Percentiles rank a stretch among this genome's conserved stretches.
phyloP scores from a whole-genome alignment of 2,329 filamentous ascomycete species.

The Clonostachys byssicola region DNA sequence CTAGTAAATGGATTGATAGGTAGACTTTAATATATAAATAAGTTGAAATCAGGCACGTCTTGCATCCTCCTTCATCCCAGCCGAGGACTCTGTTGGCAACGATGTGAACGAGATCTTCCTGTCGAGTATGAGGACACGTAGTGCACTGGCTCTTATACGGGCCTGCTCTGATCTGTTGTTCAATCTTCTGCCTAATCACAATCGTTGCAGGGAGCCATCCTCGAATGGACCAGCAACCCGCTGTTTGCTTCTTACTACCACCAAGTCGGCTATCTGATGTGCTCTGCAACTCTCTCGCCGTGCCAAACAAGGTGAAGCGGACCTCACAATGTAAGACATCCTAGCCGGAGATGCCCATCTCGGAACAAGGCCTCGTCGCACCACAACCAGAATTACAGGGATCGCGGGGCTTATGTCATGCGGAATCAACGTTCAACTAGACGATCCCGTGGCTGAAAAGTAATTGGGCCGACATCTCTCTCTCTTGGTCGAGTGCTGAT shows the following conservation, averaged over 20 bases:
- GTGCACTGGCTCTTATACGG: conserved; percentile 46
- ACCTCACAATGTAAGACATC: conserved; percentile 27
- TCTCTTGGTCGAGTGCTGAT: too few relatives aligned
- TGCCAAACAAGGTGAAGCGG: conserved; percentile 38
- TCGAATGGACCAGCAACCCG: conserved; percentile 39
- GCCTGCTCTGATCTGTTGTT: background rate
- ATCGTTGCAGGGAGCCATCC: conserved; percentile 32
- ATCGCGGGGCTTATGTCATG: too few relatives aligned
- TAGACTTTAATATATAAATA: too few relatives aligned
- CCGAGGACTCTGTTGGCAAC: conserved; percentile 41
- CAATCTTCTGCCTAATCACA: too few relatives aligned
- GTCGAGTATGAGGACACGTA: conserved; percentile 53
- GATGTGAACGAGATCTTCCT: conserved; percentile 57
- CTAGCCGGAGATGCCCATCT: too few relatives aligned
- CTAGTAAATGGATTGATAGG: too few relatives aligned
- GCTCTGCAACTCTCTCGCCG: conserved; percentile 38
- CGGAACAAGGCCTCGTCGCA: too few relatives aligned
- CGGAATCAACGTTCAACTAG: too few relatives aligned
- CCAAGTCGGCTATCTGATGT: conserved; percentile 31
- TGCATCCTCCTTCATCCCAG: background rate
- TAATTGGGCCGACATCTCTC: too few relatives aligned
- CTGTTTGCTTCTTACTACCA: conserved; percentile 46
- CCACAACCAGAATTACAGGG: too few relatives aligned
- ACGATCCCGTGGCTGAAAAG: too few relatives aligned
- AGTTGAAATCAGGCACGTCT: too few relatives aligned